Percentiles rank a stretch among this genome's conserved stretches.
phyloP scores from a whole-genome alignment of 495 filamentous ascomycete genomes.

The Aspergillus carlsbadensis region DNA sequence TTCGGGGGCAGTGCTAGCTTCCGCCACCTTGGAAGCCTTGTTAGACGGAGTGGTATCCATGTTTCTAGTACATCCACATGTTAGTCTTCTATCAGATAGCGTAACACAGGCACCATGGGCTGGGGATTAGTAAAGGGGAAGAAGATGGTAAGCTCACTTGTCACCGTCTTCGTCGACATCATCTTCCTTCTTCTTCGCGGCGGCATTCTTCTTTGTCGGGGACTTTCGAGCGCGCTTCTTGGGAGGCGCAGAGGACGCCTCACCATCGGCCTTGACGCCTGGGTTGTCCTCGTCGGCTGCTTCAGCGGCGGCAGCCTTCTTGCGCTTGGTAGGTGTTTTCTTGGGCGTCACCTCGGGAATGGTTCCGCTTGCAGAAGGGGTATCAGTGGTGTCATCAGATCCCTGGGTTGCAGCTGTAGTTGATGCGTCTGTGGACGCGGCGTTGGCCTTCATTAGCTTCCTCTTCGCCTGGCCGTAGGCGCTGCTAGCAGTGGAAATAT shows the following conservation, averaged over 20 bases:
- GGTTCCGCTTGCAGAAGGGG: not conserved
- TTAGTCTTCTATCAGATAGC: no score
- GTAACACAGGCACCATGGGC: no score
- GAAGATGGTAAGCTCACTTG: not conserved
- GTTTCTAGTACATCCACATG: not conserved
- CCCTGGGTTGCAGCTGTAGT: not conserved
- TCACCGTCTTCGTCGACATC: slow-evolving; percentile 5
- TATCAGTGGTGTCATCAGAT: not conserved
- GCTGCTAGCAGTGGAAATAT: slow-evolving; percentile 28
- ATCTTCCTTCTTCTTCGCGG: slow-evolving; percentile 3
- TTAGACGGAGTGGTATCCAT: not conserved
- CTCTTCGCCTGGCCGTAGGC: slow-evolving; percentile 27
- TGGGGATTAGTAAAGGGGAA: not conserved
- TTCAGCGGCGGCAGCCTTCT: slow-evolving; percentile 11
- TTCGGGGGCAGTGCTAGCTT: not conserved
- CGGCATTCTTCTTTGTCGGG: slow-evolving; percentile 10
- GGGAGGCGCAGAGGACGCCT: slow-evolving; percentile 8
- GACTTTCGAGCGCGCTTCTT: slow-evolving; percentile 26
- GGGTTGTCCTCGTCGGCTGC: not conserved
- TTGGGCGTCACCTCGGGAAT: slow-evolving; percentile 12
- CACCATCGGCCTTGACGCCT: not conserved
- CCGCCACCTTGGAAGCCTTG: not conserved
- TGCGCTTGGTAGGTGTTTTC: slow-evolving; percentile 21
- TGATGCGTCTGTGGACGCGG: not conserved
- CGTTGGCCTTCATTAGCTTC: slow-evolving; percentile 19